Evolutionary conservation across 2,329 filamentous ascomycete species (phyloP).

Genomic region (Sclerotinia sclerotiorum): DNA sequence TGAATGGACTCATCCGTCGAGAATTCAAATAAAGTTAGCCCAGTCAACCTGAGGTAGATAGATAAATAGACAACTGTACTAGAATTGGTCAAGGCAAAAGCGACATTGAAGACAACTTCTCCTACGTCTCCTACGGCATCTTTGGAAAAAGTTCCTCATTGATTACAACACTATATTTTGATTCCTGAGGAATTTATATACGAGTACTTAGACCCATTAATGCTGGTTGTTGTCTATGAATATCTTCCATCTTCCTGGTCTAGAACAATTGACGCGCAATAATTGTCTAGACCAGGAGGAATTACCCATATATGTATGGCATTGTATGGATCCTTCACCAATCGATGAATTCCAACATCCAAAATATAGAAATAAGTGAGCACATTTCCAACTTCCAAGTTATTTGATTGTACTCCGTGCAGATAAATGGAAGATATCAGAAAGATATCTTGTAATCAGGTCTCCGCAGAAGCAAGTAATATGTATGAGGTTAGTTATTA

Average conservation of each 20-base stretch:
- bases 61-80: no score
- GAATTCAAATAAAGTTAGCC: no score
- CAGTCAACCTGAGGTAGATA: no score
- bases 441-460: not conserved
- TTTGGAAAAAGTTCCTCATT: no score
- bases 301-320: not conserved
- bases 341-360: not conserved
- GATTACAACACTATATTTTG: not conserved
- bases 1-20: no score
- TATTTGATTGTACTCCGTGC: no score
- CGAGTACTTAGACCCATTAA: conserved; percentile 2
- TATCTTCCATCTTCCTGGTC: not conserved
- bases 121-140: no score
- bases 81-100: not conserved
- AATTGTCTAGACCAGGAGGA: not conserved
- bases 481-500: no score
- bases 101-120: no score
- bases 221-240: not conserved
- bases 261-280: conserved; percentile 12
- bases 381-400: not conserved
- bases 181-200: conserved; percentile 3
- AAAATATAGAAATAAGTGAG: not conserved
- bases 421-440: not conserved
- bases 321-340: not conserved
- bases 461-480: no score